These are phyloP conservation scores for Stemphylium vesicarium DNA, from an alignment of 2,329 filamentous ascomycete species.

Conservation along the genomic window DNA sequence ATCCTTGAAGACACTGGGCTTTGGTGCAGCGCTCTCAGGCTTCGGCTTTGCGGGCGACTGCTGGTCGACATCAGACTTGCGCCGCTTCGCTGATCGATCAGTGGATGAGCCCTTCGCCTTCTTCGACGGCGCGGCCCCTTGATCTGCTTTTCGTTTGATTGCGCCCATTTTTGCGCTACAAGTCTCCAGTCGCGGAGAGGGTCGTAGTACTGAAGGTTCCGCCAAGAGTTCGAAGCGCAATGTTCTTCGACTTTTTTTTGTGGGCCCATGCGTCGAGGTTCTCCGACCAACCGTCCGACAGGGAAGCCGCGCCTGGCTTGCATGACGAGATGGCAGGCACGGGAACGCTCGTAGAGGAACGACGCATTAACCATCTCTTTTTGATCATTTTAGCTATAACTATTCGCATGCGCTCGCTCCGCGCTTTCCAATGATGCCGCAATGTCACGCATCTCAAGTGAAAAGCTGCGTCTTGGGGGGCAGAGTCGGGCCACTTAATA, in stretches of 20 bases:
- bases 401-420: background rate
- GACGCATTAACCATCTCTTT: too few species aligned
- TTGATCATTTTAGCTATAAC: background rate
- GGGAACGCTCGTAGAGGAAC: background rate
- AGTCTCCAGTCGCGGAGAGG: constrained; percentile 1
- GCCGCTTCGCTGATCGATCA: constrained; percentile 47
- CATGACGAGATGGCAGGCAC: constrained; percentile 2
- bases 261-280: constrained; percentile 15
- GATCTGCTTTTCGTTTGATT: constrained; percentile 55
- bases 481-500: constrained; percentile 2
- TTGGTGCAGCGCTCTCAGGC: constrained; percentile 39
- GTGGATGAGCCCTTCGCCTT: constrained; percentile 36
- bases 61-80: constrained; percentile 44
- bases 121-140: constrained; percentile 36
- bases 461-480: background rate
- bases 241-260: constrained; percentile 17
- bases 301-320: constrained; percentile 1
- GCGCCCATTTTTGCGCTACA: constrained; percentile 49
- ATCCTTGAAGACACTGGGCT: constrained; percentile 63
- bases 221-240: constrained; percentile 26
- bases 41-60: constrained; percentile 38
- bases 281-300: constrained; percentile 14
- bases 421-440: background rate
- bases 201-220: constrained; percentile 18
- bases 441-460: background rate